Evolutionary conservation across 179 eudicot species (phyloP), one percentile per base, ranked within the genome.

Genomic region (Pouteria campechiana): DNA sequence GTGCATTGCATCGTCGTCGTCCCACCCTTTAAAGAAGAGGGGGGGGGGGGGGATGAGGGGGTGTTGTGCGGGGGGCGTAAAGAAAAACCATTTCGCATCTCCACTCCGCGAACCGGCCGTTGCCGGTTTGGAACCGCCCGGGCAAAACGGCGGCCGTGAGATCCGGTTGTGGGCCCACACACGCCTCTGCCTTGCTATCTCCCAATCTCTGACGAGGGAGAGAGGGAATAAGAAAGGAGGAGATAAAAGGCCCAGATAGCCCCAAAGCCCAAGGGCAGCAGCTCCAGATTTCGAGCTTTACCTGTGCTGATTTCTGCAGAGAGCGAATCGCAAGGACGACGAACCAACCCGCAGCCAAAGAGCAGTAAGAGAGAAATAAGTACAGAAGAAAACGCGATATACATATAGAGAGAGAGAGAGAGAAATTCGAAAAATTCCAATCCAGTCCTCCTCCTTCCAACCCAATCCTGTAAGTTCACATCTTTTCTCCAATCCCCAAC

Each of bases 301-400:
- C n/a, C n/a, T n/a, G n/a, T n/a, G n/a, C 37, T n/a, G n/a, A n/a
- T n/a, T n/a, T n/a, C n/a, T 54, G 48, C 67, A 56, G 56, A 41
- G 65, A 32, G 19, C 60, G 62, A 72, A 58, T 60, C 73, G 61
- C 37, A 64, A 58, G 76, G 60, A 66, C 52, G 48, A 56, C 53
- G 50, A 37, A 14, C 15, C 44, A 38, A 17, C 35, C 31, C 35
- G 29, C 44, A 32, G 34, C 27, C n/a, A 6, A 15, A 9, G 29
- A 43, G 22, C 25, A 19, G 16, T 5, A 22, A 25, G 33, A 46
- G 57, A 54, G 41, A 41, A 42, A 46, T 21, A 48, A 37, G 41
- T 37, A 65, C 56, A 14, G 44, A 51, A 58, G 39, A 48, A n/a
- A n/a, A n/a, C 37, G 36, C 51, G 21, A 48, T 14, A 39, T 15